Conservation (phyloP, 495 filamentous ascomycete species). For the Friedmanniomyces endolithicus region DNA sequence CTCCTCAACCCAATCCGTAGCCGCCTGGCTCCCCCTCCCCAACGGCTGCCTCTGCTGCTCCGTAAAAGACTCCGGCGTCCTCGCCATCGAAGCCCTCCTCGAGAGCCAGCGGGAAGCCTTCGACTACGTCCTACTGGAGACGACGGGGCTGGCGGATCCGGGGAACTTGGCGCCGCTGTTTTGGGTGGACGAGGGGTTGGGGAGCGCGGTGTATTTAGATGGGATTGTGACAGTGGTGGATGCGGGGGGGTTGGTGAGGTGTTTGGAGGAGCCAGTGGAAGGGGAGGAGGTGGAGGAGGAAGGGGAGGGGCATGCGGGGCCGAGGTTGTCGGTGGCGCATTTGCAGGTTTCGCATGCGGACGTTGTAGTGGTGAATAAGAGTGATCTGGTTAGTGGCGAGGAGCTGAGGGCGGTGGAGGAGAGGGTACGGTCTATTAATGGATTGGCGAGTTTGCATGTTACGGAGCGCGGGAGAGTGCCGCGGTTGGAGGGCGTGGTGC, state of each 20-base stretch:
- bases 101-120: constrained; percentile 82
- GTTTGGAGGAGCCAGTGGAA: constrained; percentile 60
- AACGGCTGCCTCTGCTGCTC: constrained; percentile 99
- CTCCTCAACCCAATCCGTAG: constrained; percentile 70
- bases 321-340: constrained; percentile 76
- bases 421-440: constrained; percentile 73
- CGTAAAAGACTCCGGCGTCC: constrained; percentile 87
- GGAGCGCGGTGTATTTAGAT: constrained; percentile 88
- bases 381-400: constrained; percentile 63
- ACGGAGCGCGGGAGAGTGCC: constrained; percentile 71
- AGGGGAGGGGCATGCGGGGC: constrained; percentile 39
- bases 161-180: constrained; percentile 93
- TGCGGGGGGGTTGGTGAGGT: constrained; percentile 76
- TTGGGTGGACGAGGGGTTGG: constrained; percentile 92
- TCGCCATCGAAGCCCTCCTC: constrained; percentile 92
- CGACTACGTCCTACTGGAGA: constrained; percentile 97
- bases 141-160: constrained; percentile 87
- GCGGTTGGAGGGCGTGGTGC: constrained; percentile 65
- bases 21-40: constrained; percentile 90
- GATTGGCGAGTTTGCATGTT: constrained; percentile 69
- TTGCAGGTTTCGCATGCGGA: constrained; percentile 97
- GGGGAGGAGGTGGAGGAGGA: constrained; percentile 32
- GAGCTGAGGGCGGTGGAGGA: constrained; percentile 53
- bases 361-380: constrained; percentile 86
- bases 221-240: constrained; percentile 94